Conservation (phyloP, 2,329 filamentous ascomycete species). For the Talaromyces sp. region DNA sequence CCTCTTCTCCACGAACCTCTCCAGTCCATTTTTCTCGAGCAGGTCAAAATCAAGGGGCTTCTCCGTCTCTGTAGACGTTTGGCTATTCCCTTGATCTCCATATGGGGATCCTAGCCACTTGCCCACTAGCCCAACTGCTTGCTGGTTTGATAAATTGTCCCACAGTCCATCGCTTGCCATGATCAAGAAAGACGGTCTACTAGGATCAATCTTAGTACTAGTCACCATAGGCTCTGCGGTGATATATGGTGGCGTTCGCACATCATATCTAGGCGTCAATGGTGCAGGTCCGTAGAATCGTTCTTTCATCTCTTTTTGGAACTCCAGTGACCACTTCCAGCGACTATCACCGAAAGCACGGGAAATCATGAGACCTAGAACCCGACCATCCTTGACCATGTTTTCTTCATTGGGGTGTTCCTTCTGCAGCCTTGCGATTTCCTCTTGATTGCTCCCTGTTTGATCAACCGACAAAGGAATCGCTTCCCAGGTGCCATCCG, state of each 20-base stretch:
- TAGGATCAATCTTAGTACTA: slow-evolving; percentile 54
- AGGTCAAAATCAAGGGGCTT: slow-evolving; percentile 26
- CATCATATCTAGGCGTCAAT: slow-evolving; percentile 34
- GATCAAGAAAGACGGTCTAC: slow-evolving; percentile 62
- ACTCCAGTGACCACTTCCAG: slow-evolving; percentile 66
- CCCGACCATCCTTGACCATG: slow-evolving; percentile 60
- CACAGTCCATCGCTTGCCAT: slow-evolving; percentile 70
- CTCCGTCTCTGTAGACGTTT: slow-evolving; percentile 23
- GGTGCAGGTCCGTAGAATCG: slow-evolving; percentile 49
- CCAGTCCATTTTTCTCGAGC: slow-evolving; percentile 34
- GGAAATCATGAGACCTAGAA: slow-evolving; percentile 65
- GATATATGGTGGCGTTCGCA: slow-evolving; percentile 65
- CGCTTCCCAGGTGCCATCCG: slow-evolving; percentile 52
- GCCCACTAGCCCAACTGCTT: slow-evolving; percentile 61
- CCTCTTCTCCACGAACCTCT: slow-evolving; percentile 43
- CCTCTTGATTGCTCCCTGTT: slow-evolving; percentile 64
- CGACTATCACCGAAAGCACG: slow-evolving; percentile 69
- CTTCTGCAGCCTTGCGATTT: slow-evolving; percentile 57
- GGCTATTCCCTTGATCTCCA: slow-evolving; percentile 33
- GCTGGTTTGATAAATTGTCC: slow-evolving; percentile 60
- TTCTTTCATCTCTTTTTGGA: slow-evolving; percentile 45
- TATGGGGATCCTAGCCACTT: slow-evolving; percentile 54
- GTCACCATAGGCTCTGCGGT: slow-evolving; percentile 68
- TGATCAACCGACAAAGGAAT: slow-evolving; percentile 66
- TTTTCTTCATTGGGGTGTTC: slow-evolving; percentile 66